Percentiles rank a stretch among this genome's conserved stretches.
These are phyloP conservation scores for Penicillium sp. DNA, from an alignment of 2,329 filamentous ascomycete genomes.

Conservation along the genomic window DNA sequence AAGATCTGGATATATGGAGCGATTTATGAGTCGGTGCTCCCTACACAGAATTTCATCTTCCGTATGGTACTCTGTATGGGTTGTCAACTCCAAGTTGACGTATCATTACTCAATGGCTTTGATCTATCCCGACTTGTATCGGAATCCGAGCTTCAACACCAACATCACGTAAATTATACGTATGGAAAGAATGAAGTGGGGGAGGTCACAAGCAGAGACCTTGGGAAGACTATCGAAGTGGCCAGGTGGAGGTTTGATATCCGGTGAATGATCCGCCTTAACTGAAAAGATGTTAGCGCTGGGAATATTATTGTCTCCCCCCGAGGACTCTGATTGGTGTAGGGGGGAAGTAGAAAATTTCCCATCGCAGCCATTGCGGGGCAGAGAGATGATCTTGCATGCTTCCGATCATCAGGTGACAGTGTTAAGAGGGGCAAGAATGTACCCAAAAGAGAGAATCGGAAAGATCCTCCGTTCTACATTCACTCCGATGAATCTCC, in stretches of 20 bases:
- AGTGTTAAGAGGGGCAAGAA: not conserved
- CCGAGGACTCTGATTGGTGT: slow-evolving; percentile 13
- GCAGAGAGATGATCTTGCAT: slow-evolving; percentile 26
- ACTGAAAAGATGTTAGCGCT: slow-evolving; percentile 15
- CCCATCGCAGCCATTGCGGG: slow-evolving; percentile 20
- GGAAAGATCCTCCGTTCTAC: slow-evolving; percentile 6
- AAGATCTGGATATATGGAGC: not conserved
- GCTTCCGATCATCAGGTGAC: slow-evolving; percentile 4
- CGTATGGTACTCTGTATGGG: too few relatives aligned
- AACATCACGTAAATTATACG: not conserved
- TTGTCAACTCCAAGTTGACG: not conserved
- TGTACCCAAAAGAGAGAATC: slow-evolving; percentile 3
- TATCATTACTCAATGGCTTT: not conserved
- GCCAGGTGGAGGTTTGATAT: slow-evolving; percentile 1
- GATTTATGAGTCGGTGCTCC: not conserved
- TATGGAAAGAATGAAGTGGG: not conserved
- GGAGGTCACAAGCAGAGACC: not conserved
- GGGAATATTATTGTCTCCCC: slow-evolving; percentile 1
- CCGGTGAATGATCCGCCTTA: not conserved
- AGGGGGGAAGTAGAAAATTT: slow-evolving; percentile 14
- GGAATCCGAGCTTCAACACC: not conserved
- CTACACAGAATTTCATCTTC: too few relatives aligned
- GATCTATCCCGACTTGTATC: not conserved
- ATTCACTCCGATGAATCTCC: not conserved
- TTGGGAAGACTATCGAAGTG: slow-evolving; percentile 7